Evolutionary conservation across 2,329 filamentous ascomycete genomes (phyloP).

Genomic region (Ophiocordyceps camponoti-saundersi): DNA sequence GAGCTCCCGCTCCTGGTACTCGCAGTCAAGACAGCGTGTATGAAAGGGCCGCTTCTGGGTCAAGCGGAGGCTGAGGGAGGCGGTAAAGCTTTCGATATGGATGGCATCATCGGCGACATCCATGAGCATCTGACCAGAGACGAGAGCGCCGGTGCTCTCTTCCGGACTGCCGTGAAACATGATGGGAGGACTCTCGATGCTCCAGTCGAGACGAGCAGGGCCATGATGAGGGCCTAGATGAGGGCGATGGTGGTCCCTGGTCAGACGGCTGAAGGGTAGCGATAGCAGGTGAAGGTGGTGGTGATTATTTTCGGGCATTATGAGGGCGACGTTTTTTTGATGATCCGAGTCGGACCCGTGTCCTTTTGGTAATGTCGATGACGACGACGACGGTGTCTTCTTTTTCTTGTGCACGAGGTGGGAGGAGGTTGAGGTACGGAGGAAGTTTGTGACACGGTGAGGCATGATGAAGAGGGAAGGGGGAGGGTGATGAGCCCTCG

Average conservation of each 20-base stretch:
- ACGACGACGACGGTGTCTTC: not conserved
- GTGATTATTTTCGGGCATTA: slow-evolving; percentile 17
- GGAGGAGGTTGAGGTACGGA: slow-evolving; percentile 24
- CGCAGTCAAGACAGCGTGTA: slow-evolving; percentile 62
- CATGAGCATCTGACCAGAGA: slow-evolving; percentile 69
- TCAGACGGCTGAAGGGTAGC: slow-evolving; percentile 17
- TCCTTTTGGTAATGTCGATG: slow-evolving; percentile 14
- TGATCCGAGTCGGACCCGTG: slow-evolving; percentile 19
- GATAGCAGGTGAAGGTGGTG: slow-evolving; percentile 21
- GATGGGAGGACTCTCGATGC: slow-evolving; percentile 73
- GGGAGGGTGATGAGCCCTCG: not conserved
- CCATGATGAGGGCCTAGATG: not conserved
- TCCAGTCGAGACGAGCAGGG: slow-evolving; percentile 29
- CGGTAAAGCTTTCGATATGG: slow-evolving; percentile 55
- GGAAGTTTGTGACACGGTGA: slow-evolving; percentile 39
- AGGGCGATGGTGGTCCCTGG: slow-evolving; percentile 3
- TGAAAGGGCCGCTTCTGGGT: slow-evolving; percentile 71
- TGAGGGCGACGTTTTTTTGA: slow-evolving; percentile 11
- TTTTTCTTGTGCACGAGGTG: slow-evolving; percentile 5
- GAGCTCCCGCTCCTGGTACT: slow-evolving; percentile 53
- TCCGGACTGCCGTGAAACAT: slow-evolving; percentile 65
- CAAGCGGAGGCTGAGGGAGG: slow-evolving; percentile 52
- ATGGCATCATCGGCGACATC: slow-evolving; percentile 49
- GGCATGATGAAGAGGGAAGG: slow-evolving; percentile 23
- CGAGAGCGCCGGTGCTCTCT: slow-evolving; percentile 65